Base-by-base conservation (phyloP, 75 land plant species). In the Selaginella tamariscina region DNA sequence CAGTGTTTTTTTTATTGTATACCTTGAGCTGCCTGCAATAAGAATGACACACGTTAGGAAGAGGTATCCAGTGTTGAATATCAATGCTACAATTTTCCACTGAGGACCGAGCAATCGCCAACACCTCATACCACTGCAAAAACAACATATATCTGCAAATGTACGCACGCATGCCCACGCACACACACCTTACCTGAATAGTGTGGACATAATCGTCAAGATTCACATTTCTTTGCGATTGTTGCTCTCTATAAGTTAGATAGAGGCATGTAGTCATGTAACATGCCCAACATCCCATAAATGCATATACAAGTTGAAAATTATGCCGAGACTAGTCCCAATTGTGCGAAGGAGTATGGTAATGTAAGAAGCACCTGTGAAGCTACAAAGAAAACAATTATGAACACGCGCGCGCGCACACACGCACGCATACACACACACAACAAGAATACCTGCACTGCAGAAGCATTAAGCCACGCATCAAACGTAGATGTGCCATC, bases 301-400 rank as follows among this genome's bases (percentile, higher is more conserved):
- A 5, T 8, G 62, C 23, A 23, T 59, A 23, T 8, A 59, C 8
- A 59, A 59, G 5, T 39, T 39, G 49, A 15, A 39, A 5, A n/a
- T n/a, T 9, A 23, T 59, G 27, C 62, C 23, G 62, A 59, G 21
- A 27, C 24, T 2, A 59, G 21, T 8, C 26, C 26, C 62, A 59
- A 23, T 59, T 59, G 62, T 9, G 62, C 62, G 23, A 59, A 59
- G 8, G 62, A 59, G 62, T 23, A 59, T 23, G 62, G 62, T n/a
- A 59, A n/a, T 8, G 26, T 26, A n/a, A 59, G 62, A n/a, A 59
- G 21, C 8, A 59, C 62, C n/a, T 59, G 62, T 8, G 62, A 59
- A 59, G 9, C 62, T 59, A 23, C 18, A 59, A 59, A 59, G 62
- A 21, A 21, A 21, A n/a, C 2, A 59, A 59, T 2, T 9, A 59